phyloP scores from a whole-genome alignment of 805 yeast genomes.

The Priceomyces medius region DNA sequence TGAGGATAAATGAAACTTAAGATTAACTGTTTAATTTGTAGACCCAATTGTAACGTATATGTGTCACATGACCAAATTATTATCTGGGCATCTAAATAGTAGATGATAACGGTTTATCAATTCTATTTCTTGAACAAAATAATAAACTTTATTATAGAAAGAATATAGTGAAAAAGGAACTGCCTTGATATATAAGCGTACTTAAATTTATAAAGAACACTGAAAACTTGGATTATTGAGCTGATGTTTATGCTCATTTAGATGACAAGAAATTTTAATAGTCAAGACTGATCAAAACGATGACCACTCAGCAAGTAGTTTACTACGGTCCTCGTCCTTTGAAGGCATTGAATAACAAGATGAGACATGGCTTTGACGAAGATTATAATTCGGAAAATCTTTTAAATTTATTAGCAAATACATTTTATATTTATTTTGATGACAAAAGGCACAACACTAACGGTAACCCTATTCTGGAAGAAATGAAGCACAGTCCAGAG shows the following conservation, averaged over 20 bases:
- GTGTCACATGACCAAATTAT: too few relatives aligned
- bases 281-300: background rate
- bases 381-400: conserved; percentile 59
- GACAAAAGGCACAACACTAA: conserved; percentile 90
- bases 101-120: too few relatives aligned
- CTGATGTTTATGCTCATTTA: background rate
- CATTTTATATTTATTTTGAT: conserved; percentile 81
- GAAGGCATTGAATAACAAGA: conserved; percentile 51
- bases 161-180: too few relatives aligned
- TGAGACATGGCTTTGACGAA: conserved; percentile 66
- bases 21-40: too few relatives aligned
- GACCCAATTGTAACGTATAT: too few relatives aligned
- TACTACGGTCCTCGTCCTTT: conserved; percentile 37
- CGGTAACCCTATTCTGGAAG: conserved; percentile 71
- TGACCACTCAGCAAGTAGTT: conserved; percentile 10
- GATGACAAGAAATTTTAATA: too few relatives aligned
- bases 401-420: conserved; percentile 56
- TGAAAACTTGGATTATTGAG: too few relatives aligned
- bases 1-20: background rate
- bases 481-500: conserved; percentile 44
- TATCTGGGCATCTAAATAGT: too few relatives aligned
- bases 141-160: too few relatives aligned
- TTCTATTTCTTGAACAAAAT: too few relatives aligned
- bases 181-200: too few relatives aligned
- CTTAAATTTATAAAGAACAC: too few relatives aligned